Evolutionary conservation across 306 rosid genomes (phyloP).

Genomic region (Sphenostylis stenocarpa): DNA sequence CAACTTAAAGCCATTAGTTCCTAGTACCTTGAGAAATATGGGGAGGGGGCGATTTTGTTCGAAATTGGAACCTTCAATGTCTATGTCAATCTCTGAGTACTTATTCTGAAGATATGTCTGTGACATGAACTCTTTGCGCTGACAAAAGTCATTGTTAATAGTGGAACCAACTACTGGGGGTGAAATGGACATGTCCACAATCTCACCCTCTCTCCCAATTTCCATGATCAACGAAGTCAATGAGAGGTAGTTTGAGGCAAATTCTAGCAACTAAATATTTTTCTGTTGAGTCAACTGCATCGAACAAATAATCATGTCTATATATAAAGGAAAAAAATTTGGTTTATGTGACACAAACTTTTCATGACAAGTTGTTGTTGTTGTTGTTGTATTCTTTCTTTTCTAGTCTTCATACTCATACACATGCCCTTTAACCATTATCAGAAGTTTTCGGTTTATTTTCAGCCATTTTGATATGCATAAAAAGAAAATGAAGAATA

Average conservation of each 20-base stretch:
- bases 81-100: slow-evolving; percentile 68
- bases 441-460: neutral
- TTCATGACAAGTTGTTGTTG: slow-evolving; percentile 47
- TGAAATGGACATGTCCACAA: slow-evolving; percentile 58
- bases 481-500: slow-evolving; percentile 60
- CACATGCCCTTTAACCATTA: slow-evolving; percentile 49
- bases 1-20: neutral
- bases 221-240: slow-evolving; percentile 53
- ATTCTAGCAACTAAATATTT: slow-evolving; percentile 13
- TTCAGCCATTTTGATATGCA: slow-evolving; percentile 35
- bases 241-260: slow-evolving; percentile 7
- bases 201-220: slow-evolving; percentile 62
- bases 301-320: slow-evolving; percentile 46
- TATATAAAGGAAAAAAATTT: slow-evolving; percentile 44
- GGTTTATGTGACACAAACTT: slow-evolving; percentile 81
- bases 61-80: slow-evolving; percentile 38
- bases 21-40: slow-evolving; percentile 75
- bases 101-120: slow-evolving; percentile 54
- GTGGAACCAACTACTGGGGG: slow-evolving; percentile 51
- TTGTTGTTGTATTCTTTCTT: no score
- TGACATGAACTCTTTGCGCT: slow-evolving; percentile 66
- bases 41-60: slow-evolving; percentile 72
- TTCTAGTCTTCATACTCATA: slow-evolving; percentile 12
- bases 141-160: slow-evolving; percentile 61
- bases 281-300: slow-evolving; percentile 42